Evolutionary conservation across 805 yeast species (phyloP).

Genomic region (Yamadazyma insecticola): DNA sequence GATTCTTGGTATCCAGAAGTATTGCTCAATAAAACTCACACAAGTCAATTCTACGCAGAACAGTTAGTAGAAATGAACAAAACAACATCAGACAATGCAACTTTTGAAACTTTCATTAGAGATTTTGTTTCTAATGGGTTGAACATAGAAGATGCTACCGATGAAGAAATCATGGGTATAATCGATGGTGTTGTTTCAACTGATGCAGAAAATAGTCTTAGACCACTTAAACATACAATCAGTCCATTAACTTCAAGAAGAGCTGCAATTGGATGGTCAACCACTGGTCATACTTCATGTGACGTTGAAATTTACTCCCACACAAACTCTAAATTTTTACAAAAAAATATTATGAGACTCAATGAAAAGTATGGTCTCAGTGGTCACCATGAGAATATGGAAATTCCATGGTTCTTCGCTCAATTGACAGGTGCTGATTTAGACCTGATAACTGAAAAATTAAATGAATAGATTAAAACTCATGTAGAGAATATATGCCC

Average conservation of each 20-base stretch:
- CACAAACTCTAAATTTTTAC: conserved; percentile 3
- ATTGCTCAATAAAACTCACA: conserved; percentile 61
- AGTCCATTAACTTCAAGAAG: conserved; percentile 3
- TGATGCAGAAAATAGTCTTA: neutral
- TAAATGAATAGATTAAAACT: neutral
- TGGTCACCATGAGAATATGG: conserved; percentile 4
- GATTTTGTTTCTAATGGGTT: conserved; percentile 3
- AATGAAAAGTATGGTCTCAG: neutral
- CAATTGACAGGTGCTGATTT: conserved; percentile 3
- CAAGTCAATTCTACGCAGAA: conserved; percentile 65
- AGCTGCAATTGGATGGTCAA: conserved; percentile 5
- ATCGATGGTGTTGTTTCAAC: conserved; percentile 2
- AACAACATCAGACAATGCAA: conserved; percentile 2
- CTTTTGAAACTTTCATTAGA: conserved; percentile 2
- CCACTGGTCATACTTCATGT: conserved; percentile 4
- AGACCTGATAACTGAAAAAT: conserved; percentile 2
- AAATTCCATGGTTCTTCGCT: conserved; percentile 3
- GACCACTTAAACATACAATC: too few species aligned
- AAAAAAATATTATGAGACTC: neutral
- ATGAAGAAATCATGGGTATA: conserved; percentile 4
- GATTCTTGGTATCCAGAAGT: conserved; percentile 73
- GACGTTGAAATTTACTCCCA: conserved; percentile 3
- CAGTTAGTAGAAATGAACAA: conserved; percentile 12
- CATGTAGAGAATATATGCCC: too few species aligned
- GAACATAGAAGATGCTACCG: conserved; percentile 2